Conservation (phyloP, 2,329 filamentous ascomycete genomes). For the Orbilia brochopaga region DNA sequence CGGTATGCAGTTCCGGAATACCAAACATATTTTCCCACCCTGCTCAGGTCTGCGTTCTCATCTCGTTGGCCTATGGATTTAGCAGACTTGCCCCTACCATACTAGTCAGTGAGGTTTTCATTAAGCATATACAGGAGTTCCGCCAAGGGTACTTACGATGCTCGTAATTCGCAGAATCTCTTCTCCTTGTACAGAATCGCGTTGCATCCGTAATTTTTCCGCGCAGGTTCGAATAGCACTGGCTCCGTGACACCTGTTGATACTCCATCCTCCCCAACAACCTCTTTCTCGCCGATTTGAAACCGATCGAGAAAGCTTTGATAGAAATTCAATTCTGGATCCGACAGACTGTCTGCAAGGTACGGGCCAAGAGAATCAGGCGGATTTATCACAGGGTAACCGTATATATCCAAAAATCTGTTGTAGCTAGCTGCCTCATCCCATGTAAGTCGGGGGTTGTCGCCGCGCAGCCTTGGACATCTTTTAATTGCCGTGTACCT, state of each 20-base stretch:
- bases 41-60: background rate
- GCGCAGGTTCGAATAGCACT: background rate
- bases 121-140: background rate
- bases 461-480: background rate
- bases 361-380: background rate
- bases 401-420: constrained; percentile 4
- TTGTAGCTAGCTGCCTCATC: background rate
- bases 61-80: background rate
- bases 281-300: background rate
- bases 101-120: background rate
- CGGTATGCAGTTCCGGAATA: background rate
- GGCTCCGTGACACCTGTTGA: background rate
- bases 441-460: background rate
- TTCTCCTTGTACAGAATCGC: background rate
- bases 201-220: background rate
- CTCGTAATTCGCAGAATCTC: background rate
- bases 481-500: background rate
- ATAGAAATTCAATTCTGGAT: background rate
- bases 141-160: background rate
- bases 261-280: background rate
- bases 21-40: background rate
- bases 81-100: background rate
- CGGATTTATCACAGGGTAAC: background rate
- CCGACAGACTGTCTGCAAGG: background rate
- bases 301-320: background rate